Percentiles rank a stretch among this genome's conserved stretches.
Evolutionary conservation across 108 stramenopile species (phyloP).

Genomic region (Skeletonema marinoi): DNA sequence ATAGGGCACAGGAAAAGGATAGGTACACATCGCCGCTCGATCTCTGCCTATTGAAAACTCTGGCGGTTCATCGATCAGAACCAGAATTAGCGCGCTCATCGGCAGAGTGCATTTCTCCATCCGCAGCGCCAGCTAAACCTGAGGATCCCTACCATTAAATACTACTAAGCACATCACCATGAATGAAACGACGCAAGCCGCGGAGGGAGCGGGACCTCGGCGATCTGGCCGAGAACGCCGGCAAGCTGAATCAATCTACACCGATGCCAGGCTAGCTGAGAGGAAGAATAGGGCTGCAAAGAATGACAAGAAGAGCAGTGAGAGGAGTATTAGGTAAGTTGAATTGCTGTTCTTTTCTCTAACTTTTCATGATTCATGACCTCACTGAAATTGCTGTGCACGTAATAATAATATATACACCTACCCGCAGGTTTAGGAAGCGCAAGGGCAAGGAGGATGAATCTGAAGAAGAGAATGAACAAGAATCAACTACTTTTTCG

Average conservation of each 20-base stretch:
- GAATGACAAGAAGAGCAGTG: not conserved
- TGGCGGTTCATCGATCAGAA: too few species aligned
- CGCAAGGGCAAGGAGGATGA: not conserved
- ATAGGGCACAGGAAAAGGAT: too few species aligned
- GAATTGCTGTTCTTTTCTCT: not conserved
- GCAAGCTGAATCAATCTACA: not conserved
- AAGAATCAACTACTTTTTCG: not conserved
- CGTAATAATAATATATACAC: too few species aligned
- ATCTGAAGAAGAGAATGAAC: not conserved
- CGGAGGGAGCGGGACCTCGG: not conserved
- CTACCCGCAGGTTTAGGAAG: not conserved
- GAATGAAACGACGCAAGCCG: not conserved
- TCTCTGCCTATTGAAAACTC: too few species aligned
- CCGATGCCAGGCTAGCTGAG: not conserved
- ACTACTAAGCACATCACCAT: not conserved
- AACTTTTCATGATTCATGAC: too few species aligned
- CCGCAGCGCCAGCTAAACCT: too few species aligned
- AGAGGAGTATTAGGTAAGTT: not conserved
- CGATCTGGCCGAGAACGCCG: not conserved
- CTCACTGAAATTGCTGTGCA: too few species aligned
- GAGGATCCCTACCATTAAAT: too few species aligned
- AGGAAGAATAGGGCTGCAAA: not conserved
- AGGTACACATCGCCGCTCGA: too few species aligned
- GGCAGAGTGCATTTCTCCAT: too few species aligned
- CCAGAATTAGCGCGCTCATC: too few species aligned